Conservation (phyloP, 164 flowering plant species). For the Magnolia sinica region DNA sequence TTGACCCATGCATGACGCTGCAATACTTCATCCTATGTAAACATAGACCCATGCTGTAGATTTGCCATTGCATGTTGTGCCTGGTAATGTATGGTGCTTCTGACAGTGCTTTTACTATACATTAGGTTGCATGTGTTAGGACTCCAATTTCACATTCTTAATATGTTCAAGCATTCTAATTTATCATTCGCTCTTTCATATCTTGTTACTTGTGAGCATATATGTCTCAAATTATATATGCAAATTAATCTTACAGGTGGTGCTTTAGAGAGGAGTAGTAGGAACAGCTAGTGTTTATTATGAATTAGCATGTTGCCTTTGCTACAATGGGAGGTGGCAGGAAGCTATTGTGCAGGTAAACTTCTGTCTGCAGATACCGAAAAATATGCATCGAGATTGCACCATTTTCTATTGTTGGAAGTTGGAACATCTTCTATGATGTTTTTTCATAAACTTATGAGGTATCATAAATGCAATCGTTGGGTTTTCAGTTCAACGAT, state of each 20-base stretch:
- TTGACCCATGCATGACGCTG: too few species aligned
- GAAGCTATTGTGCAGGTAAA: slow-evolving; percentile 78
- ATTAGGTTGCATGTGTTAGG: not conserved
- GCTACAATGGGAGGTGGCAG: slow-evolving; percentile 81
- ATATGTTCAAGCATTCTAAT: not conserved
- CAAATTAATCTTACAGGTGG: slow-evolving; percentile 45
- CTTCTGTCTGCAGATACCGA: not conserved
- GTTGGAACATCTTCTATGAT: not conserved
- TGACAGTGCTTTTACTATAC: not conserved
- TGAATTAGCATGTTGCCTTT: slow-evolving; percentile 92
- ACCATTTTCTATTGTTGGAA: not conserved
- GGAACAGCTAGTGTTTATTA: slow-evolving; percentile 77
- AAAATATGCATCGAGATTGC: not conserved
- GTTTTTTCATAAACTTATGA: not conserved
- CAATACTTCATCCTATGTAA: too few species aligned
- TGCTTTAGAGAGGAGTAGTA: slow-evolving; percentile 68
- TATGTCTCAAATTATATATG: slow-evolving; percentile 27
- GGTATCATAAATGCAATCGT: not conserved
- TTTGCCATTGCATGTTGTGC: too few species aligned
- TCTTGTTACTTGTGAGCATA: not conserved
- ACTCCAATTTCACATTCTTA: not conserved
- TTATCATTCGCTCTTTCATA: not conserved
- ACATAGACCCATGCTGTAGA: too few species aligned
- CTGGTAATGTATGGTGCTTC: not conserved
- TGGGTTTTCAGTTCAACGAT: not conserved